Conservation (phyloP, 2,329 filamentous ascomycete species). For the Cercospora sp. region DNA sequence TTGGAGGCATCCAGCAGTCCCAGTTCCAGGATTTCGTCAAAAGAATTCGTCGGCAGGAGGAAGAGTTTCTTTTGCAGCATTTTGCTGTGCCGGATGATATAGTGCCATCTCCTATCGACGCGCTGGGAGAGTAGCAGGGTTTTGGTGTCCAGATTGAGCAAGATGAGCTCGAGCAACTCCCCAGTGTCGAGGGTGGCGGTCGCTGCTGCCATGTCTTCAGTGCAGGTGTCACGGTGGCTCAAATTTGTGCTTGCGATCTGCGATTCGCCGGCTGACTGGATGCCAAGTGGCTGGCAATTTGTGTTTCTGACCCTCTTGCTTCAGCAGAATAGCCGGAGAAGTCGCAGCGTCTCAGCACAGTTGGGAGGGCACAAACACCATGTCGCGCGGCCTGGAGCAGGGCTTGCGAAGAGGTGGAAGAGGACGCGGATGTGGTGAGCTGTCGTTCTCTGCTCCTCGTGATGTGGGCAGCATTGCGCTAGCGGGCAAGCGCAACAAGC, state of each 20-base stretch:
- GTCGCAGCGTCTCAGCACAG: not conserved
- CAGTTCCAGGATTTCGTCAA: slow-evolving; percentile 21
- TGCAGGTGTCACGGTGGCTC: not conserved
- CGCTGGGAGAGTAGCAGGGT: slow-evolving; percentile 26
- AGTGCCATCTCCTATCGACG: slow-evolving; percentile 21
- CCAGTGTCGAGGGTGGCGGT: slow-evolving; percentile 18
- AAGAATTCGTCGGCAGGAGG: slow-evolving; percentile 23
- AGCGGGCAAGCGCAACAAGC: slow-evolving; percentile 1
- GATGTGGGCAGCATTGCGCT: slow-evolving; percentile 2
- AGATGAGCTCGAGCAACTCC: slow-evolving; percentile 24
- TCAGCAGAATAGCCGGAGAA: not conserved
- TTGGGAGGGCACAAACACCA: not conserved
- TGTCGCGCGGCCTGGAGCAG: not conserved
- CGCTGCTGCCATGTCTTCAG: slow-evolving; percentile 12
- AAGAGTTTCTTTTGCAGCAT: slow-evolving; percentile 28
- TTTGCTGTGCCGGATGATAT: slow-evolving; percentile 21
- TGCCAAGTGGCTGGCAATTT: not conserved
- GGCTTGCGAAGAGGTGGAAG: not conserved
- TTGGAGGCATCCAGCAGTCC: slow-evolving; percentile 16
- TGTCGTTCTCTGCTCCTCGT: not conserved
- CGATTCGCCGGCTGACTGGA: not conserved
- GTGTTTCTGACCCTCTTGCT: not conserved
- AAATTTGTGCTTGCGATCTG: not conserved
- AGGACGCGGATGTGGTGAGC: not conserved
- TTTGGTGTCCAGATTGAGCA: slow-evolving; percentile 23